phyloP scores from a whole-genome alignment of 2,329 filamentous ascomycete species.

The Colletotrichum sp. region DNA sequence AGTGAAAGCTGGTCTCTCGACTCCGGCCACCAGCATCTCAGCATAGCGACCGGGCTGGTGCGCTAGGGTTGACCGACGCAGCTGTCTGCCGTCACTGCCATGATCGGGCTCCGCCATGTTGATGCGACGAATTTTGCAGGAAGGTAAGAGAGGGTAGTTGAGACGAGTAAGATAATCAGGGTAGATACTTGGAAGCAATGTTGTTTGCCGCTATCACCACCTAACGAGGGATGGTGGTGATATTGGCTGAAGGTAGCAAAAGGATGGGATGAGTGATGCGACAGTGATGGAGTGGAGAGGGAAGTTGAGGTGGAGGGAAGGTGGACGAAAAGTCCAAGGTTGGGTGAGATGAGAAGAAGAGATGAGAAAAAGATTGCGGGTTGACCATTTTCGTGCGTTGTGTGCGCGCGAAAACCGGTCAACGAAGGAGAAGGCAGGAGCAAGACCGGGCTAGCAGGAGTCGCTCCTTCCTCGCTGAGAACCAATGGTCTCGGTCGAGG shows the following conservation, averaged over 20 bases:
- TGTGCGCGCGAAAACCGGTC: background rate
- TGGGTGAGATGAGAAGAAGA: background rate
- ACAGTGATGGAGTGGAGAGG: background rate
- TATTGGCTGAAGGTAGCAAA: background rate
- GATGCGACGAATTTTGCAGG: background rate
- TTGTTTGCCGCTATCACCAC: background rate
- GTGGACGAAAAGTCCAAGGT: background rate
- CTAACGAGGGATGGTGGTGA: background rate
- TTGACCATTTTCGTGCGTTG: background rate
- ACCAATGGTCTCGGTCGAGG: background rate
- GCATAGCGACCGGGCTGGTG: slow-evolving; percentile 27
- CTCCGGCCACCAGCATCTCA: slow-evolving; percentile 16
- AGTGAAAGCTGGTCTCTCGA: slow-evolving; percentile 8
- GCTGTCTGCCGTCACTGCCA: background rate
- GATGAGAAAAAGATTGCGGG: background rate
- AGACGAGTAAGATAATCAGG: background rate
- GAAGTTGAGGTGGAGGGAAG: background rate
- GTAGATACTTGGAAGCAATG: background rate
- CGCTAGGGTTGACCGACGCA: background rate
- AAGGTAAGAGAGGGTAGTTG: background rate
- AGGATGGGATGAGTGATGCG: background rate
- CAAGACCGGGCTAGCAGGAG: background rate
- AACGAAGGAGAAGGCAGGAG: background rate
- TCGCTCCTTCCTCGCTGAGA: background rate
- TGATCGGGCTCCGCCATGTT: background rate